These are phyloP conservation scores for Closterium sp. DNA, from an alignment of 139 green algal genomes.

Conservation along the genomic window DNA sequence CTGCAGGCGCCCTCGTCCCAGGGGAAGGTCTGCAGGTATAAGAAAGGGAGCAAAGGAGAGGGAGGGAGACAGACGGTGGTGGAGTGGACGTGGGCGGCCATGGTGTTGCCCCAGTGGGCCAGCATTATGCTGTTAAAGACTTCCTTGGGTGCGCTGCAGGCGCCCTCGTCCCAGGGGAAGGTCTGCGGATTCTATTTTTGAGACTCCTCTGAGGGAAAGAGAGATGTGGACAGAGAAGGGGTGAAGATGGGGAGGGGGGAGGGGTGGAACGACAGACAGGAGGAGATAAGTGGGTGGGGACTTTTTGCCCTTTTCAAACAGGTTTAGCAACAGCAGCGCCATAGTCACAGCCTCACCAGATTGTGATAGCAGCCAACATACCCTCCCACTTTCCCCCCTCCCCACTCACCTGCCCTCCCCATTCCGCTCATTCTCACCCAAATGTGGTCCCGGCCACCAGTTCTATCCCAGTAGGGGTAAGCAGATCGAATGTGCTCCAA, in stretches of 20 bases:
- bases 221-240: too few species aligned
- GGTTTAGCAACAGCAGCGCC: too few species aligned
- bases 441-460: not conserved
- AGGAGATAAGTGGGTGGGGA: too few species aligned
- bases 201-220: too few species aligned
- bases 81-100: not conserved
- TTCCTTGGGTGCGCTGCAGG: not conserved
- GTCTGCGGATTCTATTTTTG: too few species aligned
- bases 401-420: not conserved
- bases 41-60: not conserved
- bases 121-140: not conserved
- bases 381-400: not conserved
- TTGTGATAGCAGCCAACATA: too few species aligned
- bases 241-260: not conserved
- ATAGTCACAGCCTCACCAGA: too few species aligned
- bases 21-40: not conserved
- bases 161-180: not conserved
- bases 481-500: not conserved
- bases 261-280: too few species aligned
- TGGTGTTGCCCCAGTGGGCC: not conserved
- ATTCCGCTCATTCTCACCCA: too few species aligned
- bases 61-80: too few species aligned
- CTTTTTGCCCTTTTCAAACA: too few species aligned
- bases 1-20: conserved; percentile 27
- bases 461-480: conserved; percentile 8